Conservation (phyloP, 257 asterid genomes). For the Solanum sejunctum region DNA sequence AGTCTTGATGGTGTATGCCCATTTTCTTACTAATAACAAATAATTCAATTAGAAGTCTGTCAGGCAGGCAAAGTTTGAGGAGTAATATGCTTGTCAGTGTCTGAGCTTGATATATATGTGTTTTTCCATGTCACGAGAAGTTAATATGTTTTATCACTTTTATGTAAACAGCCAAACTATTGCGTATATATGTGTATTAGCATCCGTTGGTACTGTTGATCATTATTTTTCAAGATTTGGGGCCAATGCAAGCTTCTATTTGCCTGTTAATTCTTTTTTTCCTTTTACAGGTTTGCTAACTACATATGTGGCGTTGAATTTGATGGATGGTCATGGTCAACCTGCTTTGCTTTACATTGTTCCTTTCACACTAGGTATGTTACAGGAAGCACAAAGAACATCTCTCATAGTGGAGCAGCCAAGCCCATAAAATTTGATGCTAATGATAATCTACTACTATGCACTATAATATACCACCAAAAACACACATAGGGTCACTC, state of each 20-base stretch:
- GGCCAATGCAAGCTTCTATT: not conserved
- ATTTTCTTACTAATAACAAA: not conserved
- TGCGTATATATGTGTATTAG: not conserved
- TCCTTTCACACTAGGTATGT: constrained; percentile 89
- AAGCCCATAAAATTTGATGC: not conserved
- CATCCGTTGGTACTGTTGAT: not conserved
- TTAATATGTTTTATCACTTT: not conserved
- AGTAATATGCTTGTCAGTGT: not conserved
- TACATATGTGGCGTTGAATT: constrained; percentile 81
- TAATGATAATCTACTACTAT: not conserved
- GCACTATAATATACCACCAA: not conserved
- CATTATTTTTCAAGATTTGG: not conserved
- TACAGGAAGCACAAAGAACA: not conserved
- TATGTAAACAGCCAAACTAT: not conserved
- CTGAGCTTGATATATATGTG: not conserved
- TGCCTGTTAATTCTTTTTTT: not conserved
- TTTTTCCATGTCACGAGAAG: not conserved
- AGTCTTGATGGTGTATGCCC: not conserved
- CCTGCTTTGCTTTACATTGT: constrained; percentile 98
- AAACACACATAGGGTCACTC: not conserved
- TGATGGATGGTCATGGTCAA: constrained; percentile 98
- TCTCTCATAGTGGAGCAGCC: not conserved
- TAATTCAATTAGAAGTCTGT: not conserved
- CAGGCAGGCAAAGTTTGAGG: not conserved
- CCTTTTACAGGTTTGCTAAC: constrained; percentile 58